Evolutionary conservation across 2,329 filamentous ascomycete species (phyloP), one percentile per base, ranked within the genome.

Genomic region (Venturia nashicola): DNA sequence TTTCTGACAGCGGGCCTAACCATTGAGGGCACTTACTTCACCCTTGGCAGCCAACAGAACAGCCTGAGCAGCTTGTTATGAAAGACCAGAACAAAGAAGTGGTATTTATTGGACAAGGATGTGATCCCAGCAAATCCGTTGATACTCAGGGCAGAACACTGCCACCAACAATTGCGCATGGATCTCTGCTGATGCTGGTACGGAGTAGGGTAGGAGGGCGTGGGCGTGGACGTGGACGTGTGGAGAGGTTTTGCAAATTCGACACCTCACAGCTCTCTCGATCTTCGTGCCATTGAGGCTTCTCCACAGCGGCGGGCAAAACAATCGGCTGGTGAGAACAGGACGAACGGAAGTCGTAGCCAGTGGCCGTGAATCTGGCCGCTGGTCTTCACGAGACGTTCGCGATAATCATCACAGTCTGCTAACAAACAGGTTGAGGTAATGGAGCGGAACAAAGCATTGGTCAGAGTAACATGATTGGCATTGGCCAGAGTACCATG

Each of bases 401-500:
- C 6, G 34, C 32, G 51, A 57, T n/a, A 36, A 27, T 57, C n/a
- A 16, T 57, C 32, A 6, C 51, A 57, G 32, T 34, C 32, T 57
- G 51, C 51, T 57, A 18, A 57, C 36, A 7, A 36, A 36, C 27
- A n/a, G 32, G 27, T 36, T n/a, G 51, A 57, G 51, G 51, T 32
- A 36, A 36, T 4, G 51, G 51, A 36, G 9, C 32, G 32, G 27
- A 57, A 36, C 6, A n/a, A 11, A 71, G 69, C 18, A 71, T 72
- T 67, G 70, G 68, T 20, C 59, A 43, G 59, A 43, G 20, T 23
- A 60, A n/a, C n/a, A n/a, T n/a, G n/a, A n/a, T n/a, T n/a, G n/a
- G 69, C 18, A 71, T 72, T 67, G 70, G 68, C 36, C 59, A 43
- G 59, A 43, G 20, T 23, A 60, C n/a, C n/a, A n/a, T n/a, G n/a